These are phyloP conservation scores for Ceratobasidium sp. DNA, from an alignment of 1,284 basidiomycete genomes.

Conservation along the genomic window DNA sequence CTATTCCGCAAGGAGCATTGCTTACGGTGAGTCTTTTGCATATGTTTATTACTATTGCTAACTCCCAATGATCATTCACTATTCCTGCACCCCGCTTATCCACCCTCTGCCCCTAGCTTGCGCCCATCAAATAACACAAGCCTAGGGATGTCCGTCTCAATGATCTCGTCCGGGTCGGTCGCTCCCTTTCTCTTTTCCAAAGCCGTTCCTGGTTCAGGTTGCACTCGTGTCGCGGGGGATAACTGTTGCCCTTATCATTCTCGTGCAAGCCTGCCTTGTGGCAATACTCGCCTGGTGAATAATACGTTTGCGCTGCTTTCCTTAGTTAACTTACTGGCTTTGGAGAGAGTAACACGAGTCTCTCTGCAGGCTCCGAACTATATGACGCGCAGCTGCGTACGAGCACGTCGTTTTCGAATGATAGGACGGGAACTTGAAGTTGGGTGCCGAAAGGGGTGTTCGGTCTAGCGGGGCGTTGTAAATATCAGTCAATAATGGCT, in stretches of 20 bases:
- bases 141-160: conserved; percentile 57
- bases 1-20: conserved; percentile 79
- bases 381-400: too few species aligned
- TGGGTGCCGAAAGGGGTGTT: too few species aligned
- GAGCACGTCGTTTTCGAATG: too few species aligned
- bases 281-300: background rate
- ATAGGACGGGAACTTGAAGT: too few species aligned
- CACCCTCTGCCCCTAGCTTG: conserved; percentile 78
- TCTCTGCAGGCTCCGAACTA: too few species aligned
- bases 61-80: conserved; percentile 65
- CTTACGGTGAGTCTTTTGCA: conserved; percentile 71
- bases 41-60: conserved; percentile 53
- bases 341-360: too few species aligned
- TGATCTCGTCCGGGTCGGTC: conserved; percentile 51
- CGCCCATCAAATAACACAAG: conserved; percentile 65
- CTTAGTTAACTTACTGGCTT: too few species aligned
- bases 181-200: conserved; percentile 31
- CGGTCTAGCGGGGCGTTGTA: too few species aligned
- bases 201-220: conserved; percentile 33
- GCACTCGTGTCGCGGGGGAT: too few species aligned
- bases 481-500: too few species aligned
- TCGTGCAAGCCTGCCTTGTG: conserved; percentile 7
- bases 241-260: background rate
- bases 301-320: too few species aligned
- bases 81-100: conserved; percentile 61